Evolutionary conservation across 495 filamentous ascomycete species (phyloP).

Genomic region (Aspergillus conjunctus): DNA sequence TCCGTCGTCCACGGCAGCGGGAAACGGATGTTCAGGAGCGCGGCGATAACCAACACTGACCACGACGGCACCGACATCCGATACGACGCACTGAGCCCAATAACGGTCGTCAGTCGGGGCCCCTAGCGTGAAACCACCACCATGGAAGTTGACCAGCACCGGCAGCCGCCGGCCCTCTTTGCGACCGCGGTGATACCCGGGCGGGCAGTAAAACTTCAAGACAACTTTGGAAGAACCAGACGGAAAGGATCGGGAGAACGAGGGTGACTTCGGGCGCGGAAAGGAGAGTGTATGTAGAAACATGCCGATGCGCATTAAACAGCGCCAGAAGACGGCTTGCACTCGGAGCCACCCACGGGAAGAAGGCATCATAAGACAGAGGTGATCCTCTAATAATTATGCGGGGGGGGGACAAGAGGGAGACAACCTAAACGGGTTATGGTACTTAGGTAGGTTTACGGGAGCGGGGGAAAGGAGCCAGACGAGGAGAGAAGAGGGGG

Average conservation of each 20-base stretch:
- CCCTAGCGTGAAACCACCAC: slow-evolving; percentile 78
- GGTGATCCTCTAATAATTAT: not conserved
- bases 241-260: slow-evolving; percentile 65
- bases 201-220: slow-evolving; percentile 82
- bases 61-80: slow-evolving; percentile 63
- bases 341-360: slow-evolving; percentile 69
- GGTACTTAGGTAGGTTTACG: not conserved
- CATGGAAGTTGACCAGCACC: slow-evolving; percentile 73
- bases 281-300: slow-evolving; percentile 68
- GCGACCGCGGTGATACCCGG: slow-evolving; percentile 51
- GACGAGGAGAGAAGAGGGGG: slow-evolving; percentile 1
- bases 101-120: slow-evolving; percentile 69
- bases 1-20: slow-evolving; percentile 74
- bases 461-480: not conserved
- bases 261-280: slow-evolving; percentile 66
- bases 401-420: slow-evolving; percentile 8
- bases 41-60: slow-evolving; percentile 75
- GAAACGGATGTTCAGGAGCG: slow-evolving; percentile 78
- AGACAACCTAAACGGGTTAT: not conserved
- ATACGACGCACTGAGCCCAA: slow-evolving; percentile 61
- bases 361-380: slow-evolving; percentile 39
- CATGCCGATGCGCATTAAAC: slow-evolving; percentile 80
- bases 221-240: slow-evolving; percentile 60
- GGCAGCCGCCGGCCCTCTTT: slow-evolving; percentile 52
- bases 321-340: slow-evolving; percentile 75